These are phyloP conservation scores for Daldinia loculata DNA, from an alignment of 495 filamentous ascomycete genomes.

Conservation along the genomic window DNA sequence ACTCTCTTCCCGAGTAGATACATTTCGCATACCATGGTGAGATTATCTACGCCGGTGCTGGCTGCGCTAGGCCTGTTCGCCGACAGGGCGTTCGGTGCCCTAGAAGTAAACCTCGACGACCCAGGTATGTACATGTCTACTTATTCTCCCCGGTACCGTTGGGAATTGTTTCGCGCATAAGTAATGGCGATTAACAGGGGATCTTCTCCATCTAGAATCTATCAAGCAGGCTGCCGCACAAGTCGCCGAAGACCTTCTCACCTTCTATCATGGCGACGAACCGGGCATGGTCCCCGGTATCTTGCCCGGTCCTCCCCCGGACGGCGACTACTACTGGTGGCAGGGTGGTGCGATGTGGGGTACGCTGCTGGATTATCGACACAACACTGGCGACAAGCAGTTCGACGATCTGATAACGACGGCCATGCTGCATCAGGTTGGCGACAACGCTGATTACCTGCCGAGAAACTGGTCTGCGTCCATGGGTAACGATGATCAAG, in stretches of 20 bases:
- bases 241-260: conserved; percentile 71
- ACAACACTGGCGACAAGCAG: conserved; percentile 61
- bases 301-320: conserved; percentile 56
- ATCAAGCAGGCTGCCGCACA: conserved; percentile 68
- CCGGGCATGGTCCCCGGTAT: conserved; percentile 67
- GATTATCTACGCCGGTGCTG: conserved; percentile 41
- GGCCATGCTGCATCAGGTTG: conserved; percentile 64
- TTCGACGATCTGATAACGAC: conserved; percentile 62
- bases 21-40: conserved; percentile 36
- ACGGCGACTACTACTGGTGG: conserved; percentile 76
- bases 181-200: conserved; percentile 12
- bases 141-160: background rate
- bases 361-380: conserved; percentile 68
- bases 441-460: conserved; percentile 62
- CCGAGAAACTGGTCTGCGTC: conserved; percentile 63
- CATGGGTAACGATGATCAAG: conserved; percentile 78
- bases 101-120: conserved; percentile 50
- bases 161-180: background rate
- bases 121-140: conserved; percentile 43
- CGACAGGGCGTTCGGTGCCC: conserved; percentile 34
- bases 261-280: conserved; percentile 69
- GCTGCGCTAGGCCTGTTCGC: conserved; percentile 38
- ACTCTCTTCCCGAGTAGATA: conserved; percentile 1
- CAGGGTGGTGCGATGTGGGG: conserved; percentile 72
- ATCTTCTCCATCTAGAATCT: conserved; percentile 53